A percentile compares a stretch with the other conserved stretches of the same genome.
These are phyloP conservation scores for Chlamydomonas incerta DNA, from an alignment of 139 green algal species.

Conservation along the genomic window DNA sequence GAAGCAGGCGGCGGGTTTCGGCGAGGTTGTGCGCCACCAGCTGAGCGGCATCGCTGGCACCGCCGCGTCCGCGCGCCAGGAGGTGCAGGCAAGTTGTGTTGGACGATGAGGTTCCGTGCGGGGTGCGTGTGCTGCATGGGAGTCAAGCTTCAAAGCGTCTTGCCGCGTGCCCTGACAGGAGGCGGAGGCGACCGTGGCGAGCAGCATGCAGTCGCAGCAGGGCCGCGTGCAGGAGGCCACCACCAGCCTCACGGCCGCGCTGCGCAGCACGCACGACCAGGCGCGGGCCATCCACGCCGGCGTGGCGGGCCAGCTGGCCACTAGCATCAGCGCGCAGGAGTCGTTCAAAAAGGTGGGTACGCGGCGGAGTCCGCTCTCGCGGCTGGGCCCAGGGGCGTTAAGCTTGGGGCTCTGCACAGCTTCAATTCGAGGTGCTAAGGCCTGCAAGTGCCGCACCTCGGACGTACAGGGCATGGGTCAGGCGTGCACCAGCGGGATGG, in stretches of 20 bases:
- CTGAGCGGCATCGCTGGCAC: neutral
- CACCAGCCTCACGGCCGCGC: neutral
- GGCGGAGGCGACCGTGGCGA: neutral
- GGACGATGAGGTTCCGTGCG: too few species aligned
- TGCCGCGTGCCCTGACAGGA: neutral
- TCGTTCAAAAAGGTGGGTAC: neutral
- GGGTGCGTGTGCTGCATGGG: too few species aligned
- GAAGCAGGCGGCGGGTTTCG: conserved; percentile 11
- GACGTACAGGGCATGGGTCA: neutral
- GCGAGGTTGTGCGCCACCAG: neutral
- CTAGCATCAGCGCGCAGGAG: neutral
- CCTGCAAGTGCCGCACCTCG: too few species aligned
- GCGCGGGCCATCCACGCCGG: neutral
- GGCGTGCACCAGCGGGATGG: neutral
- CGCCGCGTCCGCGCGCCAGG: neutral
- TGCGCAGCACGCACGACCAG: neutral
- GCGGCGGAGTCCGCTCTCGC: neutral
- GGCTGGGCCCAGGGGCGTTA: too few species aligned
- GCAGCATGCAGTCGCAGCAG: neutral
- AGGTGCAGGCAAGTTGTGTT: conserved; percentile 26
- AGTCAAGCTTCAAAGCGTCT: too few species aligned
- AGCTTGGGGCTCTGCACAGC: too few species aligned
- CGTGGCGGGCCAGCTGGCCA: neutral
- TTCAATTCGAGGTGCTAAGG: too few species aligned
- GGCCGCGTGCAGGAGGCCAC: neutral